These are phyloP conservation scores for Aspergillus ochraceus DNA, from an alignment of 2,329 filamentous ascomycete species.

Conservation along the genomic window DNA sequence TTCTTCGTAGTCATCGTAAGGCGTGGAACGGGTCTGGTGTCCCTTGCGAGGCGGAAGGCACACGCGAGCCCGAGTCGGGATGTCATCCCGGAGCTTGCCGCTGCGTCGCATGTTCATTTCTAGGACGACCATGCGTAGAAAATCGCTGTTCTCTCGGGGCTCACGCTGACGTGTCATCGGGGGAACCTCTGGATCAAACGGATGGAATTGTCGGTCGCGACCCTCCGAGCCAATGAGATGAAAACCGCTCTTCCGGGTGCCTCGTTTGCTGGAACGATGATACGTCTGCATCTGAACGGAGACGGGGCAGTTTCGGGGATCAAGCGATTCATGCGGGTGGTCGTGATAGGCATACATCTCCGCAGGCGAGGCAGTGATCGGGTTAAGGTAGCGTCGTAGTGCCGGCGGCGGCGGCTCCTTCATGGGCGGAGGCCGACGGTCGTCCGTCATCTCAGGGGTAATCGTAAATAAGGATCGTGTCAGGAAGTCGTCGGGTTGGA, in stretches of 20 bases:
- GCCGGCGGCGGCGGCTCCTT: conserved; percentile 56
- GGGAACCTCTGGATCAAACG: conserved; percentile 35
- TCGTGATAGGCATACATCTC: conserved; percentile 48
- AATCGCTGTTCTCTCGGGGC: conserved; percentile 63
- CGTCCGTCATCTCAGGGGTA: conserved; percentile 59
- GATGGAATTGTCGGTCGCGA: conserved; percentile 38
- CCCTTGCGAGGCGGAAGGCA: conserved; percentile 59
- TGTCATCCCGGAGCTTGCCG: conserved; percentile 60
- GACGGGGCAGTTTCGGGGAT: conserved; percentile 43
- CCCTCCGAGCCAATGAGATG: conserved; percentile 46
- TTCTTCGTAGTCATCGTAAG: conserved; percentile 18
- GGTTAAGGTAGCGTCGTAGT: conserved; percentile 62
- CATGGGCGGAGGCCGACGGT: conserved; percentile 58
- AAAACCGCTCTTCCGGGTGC: conserved; percentile 29
- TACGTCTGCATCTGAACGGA: conserved; percentile 67
- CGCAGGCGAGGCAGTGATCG: conserved; percentile 48
- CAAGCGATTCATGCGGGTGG: conserved; percentile 34
- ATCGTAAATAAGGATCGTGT: conserved; percentile 58
- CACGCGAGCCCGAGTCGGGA: conserved; percentile 56
- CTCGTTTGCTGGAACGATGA: conserved; percentile 35
- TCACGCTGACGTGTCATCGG: conserved; percentile 59
- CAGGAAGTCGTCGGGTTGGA: conserved; percentile 60
- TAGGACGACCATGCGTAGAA: conserved; percentile 63
- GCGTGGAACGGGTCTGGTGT: conserved; percentile 13
- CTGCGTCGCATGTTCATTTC: conserved; percentile 68